Conservation (phyloP, 306 rosid genomes). For the Betula pendula region DNA sequence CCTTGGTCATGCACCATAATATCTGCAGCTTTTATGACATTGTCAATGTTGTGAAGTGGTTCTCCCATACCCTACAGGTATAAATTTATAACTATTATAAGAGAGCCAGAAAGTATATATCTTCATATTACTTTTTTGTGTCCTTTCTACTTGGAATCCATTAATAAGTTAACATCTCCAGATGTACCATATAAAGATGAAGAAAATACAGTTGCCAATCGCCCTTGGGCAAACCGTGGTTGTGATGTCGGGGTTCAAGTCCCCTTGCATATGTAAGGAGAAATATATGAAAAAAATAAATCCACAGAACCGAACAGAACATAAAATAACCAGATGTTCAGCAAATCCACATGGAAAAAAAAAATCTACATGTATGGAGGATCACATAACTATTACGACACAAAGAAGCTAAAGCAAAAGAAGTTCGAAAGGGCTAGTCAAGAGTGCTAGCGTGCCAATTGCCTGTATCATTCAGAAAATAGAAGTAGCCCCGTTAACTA, state of each 20-base stretch:
- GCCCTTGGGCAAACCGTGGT: not conserved
- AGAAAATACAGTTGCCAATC: not conserved
- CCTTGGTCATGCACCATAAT: slow-evolving; percentile 95
- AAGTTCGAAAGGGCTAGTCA: not conserved
- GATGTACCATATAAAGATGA: not conserved
- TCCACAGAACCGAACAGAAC: not conserved
- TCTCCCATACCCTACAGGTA: slow-evolving; percentile 93
- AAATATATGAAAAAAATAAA: not conserved
- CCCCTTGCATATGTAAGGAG: not conserved
- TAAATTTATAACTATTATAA: slow-evolving; percentile 22
- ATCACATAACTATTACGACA: not conserved
- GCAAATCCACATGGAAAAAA: not conserved
- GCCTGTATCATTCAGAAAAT: not conserved
- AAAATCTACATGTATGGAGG: not conserved
- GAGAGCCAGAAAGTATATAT: slow-evolving; percentile 21
- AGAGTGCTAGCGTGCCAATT: not conserved
- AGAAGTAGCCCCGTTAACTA: not conserved
- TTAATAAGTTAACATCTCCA: not conserved
- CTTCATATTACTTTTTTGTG: slow-evolving; percentile 1
- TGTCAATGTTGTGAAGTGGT: slow-evolving; percentile 90
- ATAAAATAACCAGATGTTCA: not conserved
- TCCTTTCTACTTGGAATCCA: not conserved
- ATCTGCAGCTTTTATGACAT: slow-evolving; percentile 86
- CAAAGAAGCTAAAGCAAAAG: not conserved
- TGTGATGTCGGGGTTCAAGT: not conserved